phyloP scores from a whole-genome alignment of 495 filamentous ascomycete species.

The Evansstolkia leycettana region DNA sequence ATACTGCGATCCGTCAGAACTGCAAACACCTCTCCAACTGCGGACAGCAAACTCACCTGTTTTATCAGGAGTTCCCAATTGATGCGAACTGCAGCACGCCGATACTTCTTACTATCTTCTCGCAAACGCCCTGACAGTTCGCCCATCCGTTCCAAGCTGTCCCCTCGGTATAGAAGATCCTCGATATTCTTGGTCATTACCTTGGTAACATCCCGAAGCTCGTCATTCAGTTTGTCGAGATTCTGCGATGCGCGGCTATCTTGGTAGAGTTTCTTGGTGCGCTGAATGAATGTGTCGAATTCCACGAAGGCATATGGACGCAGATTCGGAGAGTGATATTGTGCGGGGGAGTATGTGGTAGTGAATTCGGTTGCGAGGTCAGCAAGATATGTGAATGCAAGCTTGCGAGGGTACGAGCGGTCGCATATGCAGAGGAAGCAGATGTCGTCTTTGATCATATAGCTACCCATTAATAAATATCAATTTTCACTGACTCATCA shows the following conservation, averaged over 20 bases:
- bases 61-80: conserved; percentile 97
- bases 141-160: conserved; percentile 93
- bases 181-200: conserved; percentile 99
- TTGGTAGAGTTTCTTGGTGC: conserved; percentile 89
- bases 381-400: conserved; percentile 95
- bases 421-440: conserved; percentile 92
- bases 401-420: conserved; percentile 88
- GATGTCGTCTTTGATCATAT: conserved; percentile 68
- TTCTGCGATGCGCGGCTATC: conserved; percentile 80
- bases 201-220: conserved; percentile 93
- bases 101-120: conserved; percentile 92
- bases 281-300: conserved; percentile 93
- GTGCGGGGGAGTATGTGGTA: conserved; percentile 60
- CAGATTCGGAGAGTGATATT: conserved; percentile 60
- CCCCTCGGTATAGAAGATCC: conserved; percentile 88
- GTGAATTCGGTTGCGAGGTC: conserved; percentile 87
- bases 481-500: not conserved
- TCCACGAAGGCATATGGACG: conserved; percentile 94
- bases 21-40: not conserved
- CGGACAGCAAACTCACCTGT: conserved; percentile 44
- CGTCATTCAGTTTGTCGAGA: conserved; percentile 82
- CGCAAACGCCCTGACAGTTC: conserved; percentile 76
- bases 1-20: conserved; percentile 43
- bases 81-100: conserved; percentile 82
- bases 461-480: conserved; percentile 37